Evolutionary conservation across 2,329 filamentous ascomycete genomes (phyloP), one percentile per base, ranked within the genome.

Genomic region (Ophiostoma montium): DNA sequence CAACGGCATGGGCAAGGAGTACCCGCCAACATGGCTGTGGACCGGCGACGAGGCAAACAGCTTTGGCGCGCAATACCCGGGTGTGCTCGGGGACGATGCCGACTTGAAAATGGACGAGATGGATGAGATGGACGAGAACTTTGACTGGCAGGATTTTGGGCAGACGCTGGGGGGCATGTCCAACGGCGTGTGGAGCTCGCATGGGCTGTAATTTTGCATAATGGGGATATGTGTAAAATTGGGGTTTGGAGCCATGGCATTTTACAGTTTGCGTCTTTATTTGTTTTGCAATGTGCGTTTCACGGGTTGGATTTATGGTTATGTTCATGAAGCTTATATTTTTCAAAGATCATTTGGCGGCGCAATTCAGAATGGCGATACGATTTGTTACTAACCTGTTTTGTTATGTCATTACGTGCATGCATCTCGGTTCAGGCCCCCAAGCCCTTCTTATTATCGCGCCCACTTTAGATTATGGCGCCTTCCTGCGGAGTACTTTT

Each of bases 1-100:
- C 5, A 55, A 76, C 3, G 72, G 70, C 5, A 74, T 63, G 1
- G 66, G 56, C 19, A 65, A 66, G 3, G 67, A 67, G 21, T 71
- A 70, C 11, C 68, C 74, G 2, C 70, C 76, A 6, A 73, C 75
- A 44, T 78, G 76, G 55, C 66, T 76, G 55, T 78, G 76, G 42
- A 70, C 71, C 1, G 65, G 63, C 12, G 65, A 65, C 18, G 23
- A 15, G 12, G 15, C 43, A 9, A 33, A 27, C 23, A 42, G 30
- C 30, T 23, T 42, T 6, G 27, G 23, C 19, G 30, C 30, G 18
- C 52, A 48, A 35, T 47, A 44, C 35, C 58, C 52, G 51, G 54
- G 42, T 48, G 52, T 47, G 41, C 51, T 50, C 19, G 35, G 38
- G 1, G 62, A 63, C 23, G 62, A 62, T 13, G 44, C 56, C 12